A percentile compares a stretch with the other conserved stretches of the same genome.
Conservation (phyloP, 345 rosid genomes). For the Hibiscus trionum region DNA sequence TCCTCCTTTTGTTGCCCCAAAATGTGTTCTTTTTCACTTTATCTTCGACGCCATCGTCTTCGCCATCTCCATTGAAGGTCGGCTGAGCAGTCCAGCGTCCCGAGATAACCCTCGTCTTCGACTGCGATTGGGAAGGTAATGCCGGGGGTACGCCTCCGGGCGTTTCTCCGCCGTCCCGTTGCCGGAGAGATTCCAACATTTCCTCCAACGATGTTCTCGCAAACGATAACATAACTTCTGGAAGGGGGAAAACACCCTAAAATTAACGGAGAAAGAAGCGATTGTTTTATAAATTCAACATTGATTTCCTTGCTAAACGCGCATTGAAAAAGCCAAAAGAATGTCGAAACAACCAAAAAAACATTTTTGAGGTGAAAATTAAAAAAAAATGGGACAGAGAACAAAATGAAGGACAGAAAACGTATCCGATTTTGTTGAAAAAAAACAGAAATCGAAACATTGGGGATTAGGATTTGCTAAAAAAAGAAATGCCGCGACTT, state of each 20-base stretch:
- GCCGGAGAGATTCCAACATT: constrained; percentile 80
- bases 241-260: not conserved
- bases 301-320: not conserved
- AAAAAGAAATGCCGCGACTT: not conserved
- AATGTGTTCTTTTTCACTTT: constrained; percentile 49
- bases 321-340: not conserved
- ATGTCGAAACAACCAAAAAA: too few species aligned
- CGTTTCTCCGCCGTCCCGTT: constrained; percentile 54
- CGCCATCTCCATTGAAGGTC: constrained; percentile 23
- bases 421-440: not conserved
- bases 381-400: not conserved
- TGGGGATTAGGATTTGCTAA: not conserved
- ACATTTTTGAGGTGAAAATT: not conserved
- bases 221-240: constrained; percentile 61
- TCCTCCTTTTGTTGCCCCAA: constrained; percentile 76
- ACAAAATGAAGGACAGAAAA: not conserved
- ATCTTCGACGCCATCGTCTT: constrained; percentile 17
- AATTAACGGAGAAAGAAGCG: not conserved
- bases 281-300: not conserved
- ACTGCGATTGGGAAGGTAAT: constrained; percentile 79
- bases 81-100: constrained; percentile 58
- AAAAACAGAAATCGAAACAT: constrained; percentile 3
- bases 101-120: constrained; percentile 71
- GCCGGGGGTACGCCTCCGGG: constrained; percentile 82
- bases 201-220: constrained; percentile 86